These are phyloP conservation scores for Elasticomyces elasticus DNA, from an alignment of 495 filamentous ascomycete species.

Conservation along the genomic window DNA sequence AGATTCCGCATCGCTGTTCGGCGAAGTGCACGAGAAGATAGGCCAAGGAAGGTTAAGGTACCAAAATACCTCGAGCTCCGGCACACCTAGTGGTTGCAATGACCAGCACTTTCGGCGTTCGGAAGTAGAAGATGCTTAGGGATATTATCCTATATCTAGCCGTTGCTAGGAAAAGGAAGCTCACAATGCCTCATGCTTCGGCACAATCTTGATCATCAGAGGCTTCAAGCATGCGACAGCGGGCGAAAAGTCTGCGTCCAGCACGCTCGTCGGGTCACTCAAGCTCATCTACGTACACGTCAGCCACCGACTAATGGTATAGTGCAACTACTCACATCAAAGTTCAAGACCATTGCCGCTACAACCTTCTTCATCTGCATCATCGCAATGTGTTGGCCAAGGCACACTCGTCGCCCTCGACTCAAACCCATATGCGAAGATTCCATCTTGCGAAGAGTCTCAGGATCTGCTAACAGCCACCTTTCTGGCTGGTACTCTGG, in stretches of 20 bases:
- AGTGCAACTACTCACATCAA: neutral
- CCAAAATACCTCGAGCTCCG: neutral
- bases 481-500: constrained; percentile 9
- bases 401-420: neutral
- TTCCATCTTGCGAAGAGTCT: neutral
- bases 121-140: too few species aligned
- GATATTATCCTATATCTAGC: too few species aligned
- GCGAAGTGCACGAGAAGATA: neutral
- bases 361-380: constrained; percentile 1
- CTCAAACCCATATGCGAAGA: neutral
- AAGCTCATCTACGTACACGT: neutral
- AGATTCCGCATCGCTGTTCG: too few species aligned
- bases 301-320: neutral
- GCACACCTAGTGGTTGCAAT: too few species aligned
- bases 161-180: too few species aligned
- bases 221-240: neutral
- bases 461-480: constrained; percentile 1
- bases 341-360: neutral
- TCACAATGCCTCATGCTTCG: neutral
- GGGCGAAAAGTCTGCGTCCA: neutral
- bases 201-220: neutral
- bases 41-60: neutral
- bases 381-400: neutral
- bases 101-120: too few species aligned
- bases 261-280: neutral